Percentiles rank a stretch among this genome's conserved stretches.
Evolutionary conservation across 139 green algal genomes (phyloP).

Genomic region (Chlamydomonas eustigma): DNA sequence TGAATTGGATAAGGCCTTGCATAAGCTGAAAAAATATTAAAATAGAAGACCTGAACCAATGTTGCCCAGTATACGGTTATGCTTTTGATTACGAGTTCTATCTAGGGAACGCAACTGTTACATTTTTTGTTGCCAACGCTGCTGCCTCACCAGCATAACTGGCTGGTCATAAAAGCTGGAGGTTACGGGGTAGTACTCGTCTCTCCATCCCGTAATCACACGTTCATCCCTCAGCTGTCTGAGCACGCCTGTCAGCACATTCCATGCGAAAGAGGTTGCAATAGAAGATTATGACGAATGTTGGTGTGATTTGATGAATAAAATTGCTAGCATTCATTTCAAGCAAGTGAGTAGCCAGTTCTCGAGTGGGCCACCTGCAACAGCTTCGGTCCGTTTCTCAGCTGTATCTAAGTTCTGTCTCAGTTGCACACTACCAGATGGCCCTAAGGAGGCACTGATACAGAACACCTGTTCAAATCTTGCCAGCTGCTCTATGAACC

Average conservation of each 20-base stretch:
- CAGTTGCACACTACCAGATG: slow-evolving; percentile 12
- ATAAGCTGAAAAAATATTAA: too few relatives aligned
- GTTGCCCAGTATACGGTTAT: too few relatives aligned
- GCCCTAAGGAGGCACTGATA: neutral
- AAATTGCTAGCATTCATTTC: neutral
- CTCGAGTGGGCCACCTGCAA: too few relatives aligned
- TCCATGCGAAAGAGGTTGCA: neutral
- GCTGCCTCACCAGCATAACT: slow-evolving; percentile 45
- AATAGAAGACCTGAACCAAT: too few relatives aligned
- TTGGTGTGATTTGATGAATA: too few relatives aligned
- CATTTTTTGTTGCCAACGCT: too few relatives aligned
- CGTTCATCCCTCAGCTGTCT: slow-evolving; percentile 32
- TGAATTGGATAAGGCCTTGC: too few relatives aligned
- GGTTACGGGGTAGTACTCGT: slow-evolving; percentile 90
- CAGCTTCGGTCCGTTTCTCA: slow-evolving; percentile 44
- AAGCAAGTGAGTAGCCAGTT: neutral
- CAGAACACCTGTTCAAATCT: slow-evolving; percentile 42
- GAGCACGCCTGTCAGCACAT: slow-evolving; percentile 9
- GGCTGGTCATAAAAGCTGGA: slow-evolving; percentile 57
- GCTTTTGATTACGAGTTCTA: too few relatives aligned
- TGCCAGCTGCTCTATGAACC: slow-evolving; percentile 46
- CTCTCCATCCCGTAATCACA: slow-evolving; percentile 78
- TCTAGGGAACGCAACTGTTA: too few relatives aligned
- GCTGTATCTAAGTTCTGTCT: slow-evolving; percentile 13
- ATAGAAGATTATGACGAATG: neutral